Evolutionary conservation across 2,329 filamentous ascomycete species (phyloP), one percentile per base, ranked within the genome.

Genomic region (Neocatenulostroma microsporum): DNA sequence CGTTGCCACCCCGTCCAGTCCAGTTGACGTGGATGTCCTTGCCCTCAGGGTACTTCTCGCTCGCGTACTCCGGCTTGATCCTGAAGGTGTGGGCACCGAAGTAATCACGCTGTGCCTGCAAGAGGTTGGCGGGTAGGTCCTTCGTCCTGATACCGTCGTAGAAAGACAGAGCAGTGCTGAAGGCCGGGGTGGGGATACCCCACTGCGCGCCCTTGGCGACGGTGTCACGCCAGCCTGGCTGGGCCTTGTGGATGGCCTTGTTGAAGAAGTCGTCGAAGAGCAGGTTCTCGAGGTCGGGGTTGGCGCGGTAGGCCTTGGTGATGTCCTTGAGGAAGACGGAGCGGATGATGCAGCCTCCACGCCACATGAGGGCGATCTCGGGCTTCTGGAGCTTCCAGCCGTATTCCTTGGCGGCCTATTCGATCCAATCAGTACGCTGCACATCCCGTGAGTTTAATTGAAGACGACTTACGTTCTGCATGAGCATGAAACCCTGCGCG

Each of bases 271-370:
- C 84, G 66, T 94, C 86, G 68, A 96, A 98, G 55, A 98, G 78
- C 55, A 98, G 73, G 78, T 98, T 98, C 80, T 95, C 83, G 50
- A 98, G 83, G 50, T 95, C 83, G 50, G 86, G 84, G 74, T 95
- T 80, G 54, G 77, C 80, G 70, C 89, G 89, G 80, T 95, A 98
- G 36, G 91, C 91, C 51, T 82, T 82, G 56, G 91, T 98, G 71
- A 98, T 98, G 67, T 98, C 89, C 81, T 96, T 96, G 52, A 98
- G 74, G 86, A 98, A 98, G 62, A 98, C 91, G 51, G 91, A 96
- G 67, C 91, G 89, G 72, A 98, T 98, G 59, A 98, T 98, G 78
- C 91, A 98, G 56, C 91, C 91, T 72, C 91, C 91, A 66, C 91
- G 86, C 91, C 91, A 98, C 91, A 98, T 98, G 62, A 98, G 83